Evolutionary conservation across 2,329 filamentous ascomycete genomes (phyloP), one percentile per base, ranked within the genome.

Genomic region (Aspergillus flavus): DNA sequence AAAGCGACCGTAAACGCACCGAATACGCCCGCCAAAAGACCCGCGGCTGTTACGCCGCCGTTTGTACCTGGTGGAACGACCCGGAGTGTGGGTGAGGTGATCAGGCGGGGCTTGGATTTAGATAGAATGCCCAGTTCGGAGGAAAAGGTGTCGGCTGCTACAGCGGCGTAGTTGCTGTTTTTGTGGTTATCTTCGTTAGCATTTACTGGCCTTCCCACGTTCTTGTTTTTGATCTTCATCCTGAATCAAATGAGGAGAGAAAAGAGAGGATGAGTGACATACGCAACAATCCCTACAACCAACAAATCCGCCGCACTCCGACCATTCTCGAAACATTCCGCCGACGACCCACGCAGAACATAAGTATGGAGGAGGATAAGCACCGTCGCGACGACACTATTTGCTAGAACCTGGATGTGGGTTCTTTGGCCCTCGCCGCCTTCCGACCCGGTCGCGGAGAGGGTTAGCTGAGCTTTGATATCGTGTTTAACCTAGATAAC

Each of bases 41-140:
- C 95, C 53, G 87, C 82, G 0, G 88, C 69, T 0, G 93, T 96
- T 10, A 99, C 92, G 19, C 94, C 95, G 36, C 95, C 95, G 74
- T 99, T 99, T 48, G 95, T 98, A 57, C 95, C 95, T 1, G 87
- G 90, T 0, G 95, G 94, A 0, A 98, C 95, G 67, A 87, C 85
- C 63, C 91, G 89, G 72, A 95, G 84, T 5, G 80, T 88, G 19
- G 85, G 87, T 16, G 91, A 94, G 4, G 93, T 97, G 74, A 99
- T 94, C 43, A 99, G 86, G 41, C 94, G 88, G 10, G 95, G 95
- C 52, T 87, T 82, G 28, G 85, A 85, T 63, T 84, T 87, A 7
- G 94, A 91, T 14, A 99, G 84, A 61, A 99, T 99, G 16, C 95
- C 95, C 23, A 99, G 88, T 81, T 99, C 95, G 12, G 93, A 97